Conservation (phyloP, 2,329 filamentous ascomycete species). For the Alternaria burnsii region DNA sequence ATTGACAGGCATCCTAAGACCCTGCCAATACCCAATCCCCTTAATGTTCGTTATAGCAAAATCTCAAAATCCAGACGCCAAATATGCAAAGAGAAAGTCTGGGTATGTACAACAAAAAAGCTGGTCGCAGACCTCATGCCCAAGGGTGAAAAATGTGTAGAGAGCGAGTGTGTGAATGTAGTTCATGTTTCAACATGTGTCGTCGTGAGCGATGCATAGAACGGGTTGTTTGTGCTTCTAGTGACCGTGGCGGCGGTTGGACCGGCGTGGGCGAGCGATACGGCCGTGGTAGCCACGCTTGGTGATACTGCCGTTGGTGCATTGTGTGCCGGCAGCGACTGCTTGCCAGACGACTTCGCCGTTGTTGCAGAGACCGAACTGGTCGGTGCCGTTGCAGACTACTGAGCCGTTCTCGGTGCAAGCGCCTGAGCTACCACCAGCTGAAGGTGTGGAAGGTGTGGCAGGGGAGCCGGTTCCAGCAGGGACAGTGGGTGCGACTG, state of each 20-base stretch:
- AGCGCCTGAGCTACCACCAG: conserved; percentile 26
- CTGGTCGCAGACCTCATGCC: conserved; percentile 24
- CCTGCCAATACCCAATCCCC: neutral
- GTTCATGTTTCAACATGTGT: neutral
- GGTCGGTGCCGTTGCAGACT: conserved; percentile 51
- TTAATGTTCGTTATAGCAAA: neutral
- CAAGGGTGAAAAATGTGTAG: conserved; percentile 4
- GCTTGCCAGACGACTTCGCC: conserved; percentile 53
- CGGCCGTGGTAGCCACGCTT: conserved; percentile 46
- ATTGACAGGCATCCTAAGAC: neutral
- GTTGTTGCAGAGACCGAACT: conserved; percentile 56
- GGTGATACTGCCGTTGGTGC: conserved; percentile 52
- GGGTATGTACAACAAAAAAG: conserved; percentile 15
- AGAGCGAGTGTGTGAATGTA: conserved; percentile 20
- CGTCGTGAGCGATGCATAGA: neutral
- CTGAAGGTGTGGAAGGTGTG: conserved; percentile 19
- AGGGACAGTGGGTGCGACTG: conserved; percentile 24
- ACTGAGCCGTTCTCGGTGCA: conserved; percentile 48
- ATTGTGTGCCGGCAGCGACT: conserved; percentile 56
- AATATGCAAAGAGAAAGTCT: conserved; percentile 13
- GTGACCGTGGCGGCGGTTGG: conserved; percentile 10
- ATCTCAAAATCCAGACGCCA: neutral
- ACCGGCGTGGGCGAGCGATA: conserved; percentile 35
- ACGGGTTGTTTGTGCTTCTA: conserved; percentile 7
- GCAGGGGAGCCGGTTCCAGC: conserved; percentile 21